These are phyloP conservation scores for Entophlyctis luteolus DNA, from an alignment of 192 early-diverging fungal species.

Conservation along the genomic window DNA sequence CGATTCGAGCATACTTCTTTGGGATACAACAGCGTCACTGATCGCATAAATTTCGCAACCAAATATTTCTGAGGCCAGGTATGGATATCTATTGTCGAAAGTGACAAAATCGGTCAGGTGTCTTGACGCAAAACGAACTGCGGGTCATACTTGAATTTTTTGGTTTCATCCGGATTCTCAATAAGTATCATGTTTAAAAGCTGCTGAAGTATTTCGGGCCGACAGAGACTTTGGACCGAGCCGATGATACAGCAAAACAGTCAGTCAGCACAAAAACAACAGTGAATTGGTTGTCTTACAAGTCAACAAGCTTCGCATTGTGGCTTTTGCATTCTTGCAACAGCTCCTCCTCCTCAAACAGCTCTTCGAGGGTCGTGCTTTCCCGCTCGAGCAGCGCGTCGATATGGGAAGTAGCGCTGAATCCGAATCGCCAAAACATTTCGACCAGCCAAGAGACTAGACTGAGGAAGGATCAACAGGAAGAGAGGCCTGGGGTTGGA, in stretches of 20 bases:
- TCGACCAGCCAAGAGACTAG: background rate
- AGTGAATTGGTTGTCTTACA: constrained; percentile 42
- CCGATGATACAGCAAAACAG: background rate
- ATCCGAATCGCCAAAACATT: constrained; percentile 68
- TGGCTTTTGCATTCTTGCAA: constrained; percentile 92
- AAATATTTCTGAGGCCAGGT: constrained; percentile 73
- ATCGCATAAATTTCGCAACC: constrained; percentile 75
- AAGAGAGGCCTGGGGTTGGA: background rate
- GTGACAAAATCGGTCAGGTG: background rate
- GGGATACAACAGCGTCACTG: constrained; percentile 68
- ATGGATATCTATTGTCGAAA: constrained; percentile 66
- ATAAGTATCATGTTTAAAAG: constrained; percentile 80
- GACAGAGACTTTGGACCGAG: constrained; percentile 55
- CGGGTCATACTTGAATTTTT: constrained; percentile 66
- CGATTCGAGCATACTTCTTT: constrained; percentile 67
- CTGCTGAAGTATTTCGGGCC: constrained; percentile 68
- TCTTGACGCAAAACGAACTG: constrained; percentile 1
- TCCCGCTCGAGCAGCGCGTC: constrained; percentile 89
- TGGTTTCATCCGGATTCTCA: constrained; percentile 77
- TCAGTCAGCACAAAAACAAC: background rate
- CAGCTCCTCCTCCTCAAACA: constrained; percentile 90
- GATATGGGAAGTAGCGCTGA: constrained; percentile 84
- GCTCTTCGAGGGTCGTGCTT: constrained; percentile 82
- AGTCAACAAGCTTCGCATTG: constrained; percentile 86
- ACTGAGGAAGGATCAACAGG: background rate